Evolutionary conservation across 805 yeast species (phyloP).

Genomic region (Saccharomyces eubayanus): DNA sequence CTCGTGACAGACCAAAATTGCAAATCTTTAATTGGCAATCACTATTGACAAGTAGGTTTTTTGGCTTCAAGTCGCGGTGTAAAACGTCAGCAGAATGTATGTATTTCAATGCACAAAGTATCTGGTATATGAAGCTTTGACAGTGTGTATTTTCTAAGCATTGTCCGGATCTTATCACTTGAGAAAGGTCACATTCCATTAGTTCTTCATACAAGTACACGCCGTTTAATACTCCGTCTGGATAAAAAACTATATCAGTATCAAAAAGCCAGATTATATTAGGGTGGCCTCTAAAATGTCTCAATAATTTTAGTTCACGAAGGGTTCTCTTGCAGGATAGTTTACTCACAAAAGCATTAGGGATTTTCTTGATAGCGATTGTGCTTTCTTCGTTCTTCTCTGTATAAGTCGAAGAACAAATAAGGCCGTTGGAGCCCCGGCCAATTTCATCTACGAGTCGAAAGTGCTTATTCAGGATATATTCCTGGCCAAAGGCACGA

Average conservation of each 20-base stretch:
- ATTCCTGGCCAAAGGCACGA: background rate
- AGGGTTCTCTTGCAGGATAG: constrained; percentile 63
- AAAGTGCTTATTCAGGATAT: background rate
- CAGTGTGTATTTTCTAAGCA: constrained; percentile 71
- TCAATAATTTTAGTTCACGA: constrained; percentile 67
- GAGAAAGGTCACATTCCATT: constrained; percentile 64
- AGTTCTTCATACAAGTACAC: constrained; percentile 50
- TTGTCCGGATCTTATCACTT: constrained; percentile 51
- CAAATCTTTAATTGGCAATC: constrained; percentile 71
- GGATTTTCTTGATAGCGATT: constrained; percentile 70
- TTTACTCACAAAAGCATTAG: constrained; percentile 52
- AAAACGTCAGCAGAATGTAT: constrained; percentile 70
- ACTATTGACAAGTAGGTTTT: constrained; percentile 62
- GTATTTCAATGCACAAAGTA: constrained; percentile 71
- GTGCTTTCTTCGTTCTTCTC: constrained; percentile 23
- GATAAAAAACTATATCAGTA: constrained; percentile 54
- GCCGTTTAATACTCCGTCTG: constrained; percentile 75
- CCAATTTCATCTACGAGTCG: constrained; percentile 35
- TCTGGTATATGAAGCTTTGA: constrained; percentile 61
- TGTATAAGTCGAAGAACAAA: constrained; percentile 47
- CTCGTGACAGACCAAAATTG: constrained; percentile 83
- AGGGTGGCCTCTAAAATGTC: constrained; percentile 69
- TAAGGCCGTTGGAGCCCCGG: constrained; percentile 70
- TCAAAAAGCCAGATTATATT: constrained; percentile 66
- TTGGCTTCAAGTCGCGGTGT: constrained; percentile 47